A percentile compares a stretch with the other conserved stretches of the same genome.
phyloP scores from a whole-genome alignment of 305 asterid genomes.

The Plantago coronopus region DNA sequence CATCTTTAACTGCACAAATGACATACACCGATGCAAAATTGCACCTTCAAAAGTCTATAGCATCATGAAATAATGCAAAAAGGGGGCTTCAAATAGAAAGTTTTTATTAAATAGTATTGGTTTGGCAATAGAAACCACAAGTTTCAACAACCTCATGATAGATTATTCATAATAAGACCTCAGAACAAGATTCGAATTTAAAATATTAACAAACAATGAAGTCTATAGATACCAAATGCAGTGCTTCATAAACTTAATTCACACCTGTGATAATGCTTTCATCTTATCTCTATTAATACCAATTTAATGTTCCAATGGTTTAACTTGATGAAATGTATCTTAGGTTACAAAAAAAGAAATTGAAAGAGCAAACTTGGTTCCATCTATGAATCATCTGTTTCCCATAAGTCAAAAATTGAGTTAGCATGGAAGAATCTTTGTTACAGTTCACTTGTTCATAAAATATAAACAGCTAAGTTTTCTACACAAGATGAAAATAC shows the following conservation, averaged over 20 bases:
- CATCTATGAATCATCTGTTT: not conserved
- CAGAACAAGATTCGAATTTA: not conserved
- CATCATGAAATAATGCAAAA: not conserved
- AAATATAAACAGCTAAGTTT: too few relatives aligned
- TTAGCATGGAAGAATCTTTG: too few relatives aligned
- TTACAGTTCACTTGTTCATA: too few relatives aligned
- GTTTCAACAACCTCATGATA: not conserved
- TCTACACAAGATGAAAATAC: not conserved
- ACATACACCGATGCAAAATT: not conserved
- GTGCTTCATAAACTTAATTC: not conserved
- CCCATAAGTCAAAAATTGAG: not conserved
- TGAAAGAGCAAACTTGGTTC: not conserved
- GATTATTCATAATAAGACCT: not conserved
- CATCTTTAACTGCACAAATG: not conserved
- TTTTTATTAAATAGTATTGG: too few relatives aligned
- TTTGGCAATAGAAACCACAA: not conserved
- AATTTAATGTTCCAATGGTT: too few relatives aligned
- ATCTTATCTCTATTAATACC: too few relatives aligned
- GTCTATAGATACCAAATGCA: too few relatives aligned
- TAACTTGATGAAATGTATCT: too few relatives aligned
- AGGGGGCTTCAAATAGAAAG: not conserved
- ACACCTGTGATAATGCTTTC: not conserved
- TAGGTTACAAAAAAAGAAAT: too few relatives aligned
- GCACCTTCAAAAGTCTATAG: not conserved
- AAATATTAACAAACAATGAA: too few relatives aligned